Evolutionary conservation across 2,329 filamentous ascomycete species (phyloP), one percentile per base, ranked within the genome.

Genomic region (Colletotrichum truncatum): DNA sequence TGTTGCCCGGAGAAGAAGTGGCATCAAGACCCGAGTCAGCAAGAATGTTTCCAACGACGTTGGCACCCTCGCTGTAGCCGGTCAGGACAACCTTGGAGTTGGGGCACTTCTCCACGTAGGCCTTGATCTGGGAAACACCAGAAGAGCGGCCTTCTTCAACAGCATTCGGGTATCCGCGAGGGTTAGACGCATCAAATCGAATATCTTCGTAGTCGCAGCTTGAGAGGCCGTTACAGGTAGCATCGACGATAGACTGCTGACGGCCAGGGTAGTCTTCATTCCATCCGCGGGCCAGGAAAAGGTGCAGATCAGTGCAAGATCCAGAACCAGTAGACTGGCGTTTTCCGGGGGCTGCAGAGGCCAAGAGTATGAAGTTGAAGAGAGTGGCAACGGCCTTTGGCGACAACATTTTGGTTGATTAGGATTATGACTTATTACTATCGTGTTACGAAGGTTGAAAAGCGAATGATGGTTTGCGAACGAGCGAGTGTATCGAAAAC

Each of bases 21-120:
- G 70, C 62, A 55, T 72, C 70, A 14, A 79, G 55, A 1, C 71
- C 72, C 3, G 70, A 62, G n/a, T 70, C 75, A 34, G 73, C 75
- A 3, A 79, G 69, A 36, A 80, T 73, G 66, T 78, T 75, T 28
- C 76, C 73, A 16, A 78, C 68, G 14, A 82, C 72, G 7, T 80
- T 77, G 4, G 72, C 75, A 51, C 80, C 80, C 63, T 82, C 76
- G 4, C 76, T 79, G 68, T 80, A 82, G 0, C 80, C 80, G 63
- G 74, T 78, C 28, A 82, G 56, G 10, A 80, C 77, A 11, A 82
- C 72, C 64, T 76, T 79, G 26, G 78, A 67, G 43, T 78, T 65
- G 23, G 80, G 80, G 65, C 80, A 82, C 16, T 70, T 72, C 66
- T 75, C 67, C 67, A 73, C 74, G 67, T 82, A 82, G 1, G 73